Evolutionary conservation across 164 flowering plant genomes (phyloP).

Genomic region (Stephania yunnanensis): DNA sequence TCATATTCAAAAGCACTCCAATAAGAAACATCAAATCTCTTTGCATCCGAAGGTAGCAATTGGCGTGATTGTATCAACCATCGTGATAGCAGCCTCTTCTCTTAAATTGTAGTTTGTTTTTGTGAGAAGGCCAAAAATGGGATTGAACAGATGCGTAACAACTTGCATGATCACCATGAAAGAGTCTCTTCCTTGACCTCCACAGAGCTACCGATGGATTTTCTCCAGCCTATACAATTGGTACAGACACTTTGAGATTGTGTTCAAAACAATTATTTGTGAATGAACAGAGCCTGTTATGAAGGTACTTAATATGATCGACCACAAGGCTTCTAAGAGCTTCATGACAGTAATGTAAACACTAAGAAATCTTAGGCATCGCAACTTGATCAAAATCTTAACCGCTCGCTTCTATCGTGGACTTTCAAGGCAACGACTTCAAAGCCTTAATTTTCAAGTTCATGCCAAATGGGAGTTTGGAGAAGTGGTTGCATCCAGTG

Average conservation of each 20-base stretch:
- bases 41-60: not conserved
- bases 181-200: conserved; percentile 6
- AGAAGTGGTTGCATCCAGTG: not conserved
- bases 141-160: not conserved
- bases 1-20: not conserved
- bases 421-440: conserved; percentile 13
- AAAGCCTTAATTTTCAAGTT: conserved; percentile 14
- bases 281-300: not conserved
- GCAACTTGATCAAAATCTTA: no score
- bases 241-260: conserved; percentile 6
- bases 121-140: not conserved
- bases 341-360: conserved; percentile 6
- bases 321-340: conserved; percentile 11
- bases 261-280: conserved; percentile 2
- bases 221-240: conserved; percentile 4
- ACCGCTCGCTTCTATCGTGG: conserved; percentile 12
- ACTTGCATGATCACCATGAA: not conserved
- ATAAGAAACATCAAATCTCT: not conserved
- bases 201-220: conserved; percentile 7
- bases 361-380: conserved; percentile 8
- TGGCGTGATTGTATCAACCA: not conserved
- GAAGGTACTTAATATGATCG: conserved; percentile 3
- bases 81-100: no score
- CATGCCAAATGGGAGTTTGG: not conserved
- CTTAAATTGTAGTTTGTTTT: not conserved